Evolutionary conservation across 345 rosid genomes (phyloP), one percentile per base, ranked within the genome.

Genomic region (Angophora floribunda): DNA sequence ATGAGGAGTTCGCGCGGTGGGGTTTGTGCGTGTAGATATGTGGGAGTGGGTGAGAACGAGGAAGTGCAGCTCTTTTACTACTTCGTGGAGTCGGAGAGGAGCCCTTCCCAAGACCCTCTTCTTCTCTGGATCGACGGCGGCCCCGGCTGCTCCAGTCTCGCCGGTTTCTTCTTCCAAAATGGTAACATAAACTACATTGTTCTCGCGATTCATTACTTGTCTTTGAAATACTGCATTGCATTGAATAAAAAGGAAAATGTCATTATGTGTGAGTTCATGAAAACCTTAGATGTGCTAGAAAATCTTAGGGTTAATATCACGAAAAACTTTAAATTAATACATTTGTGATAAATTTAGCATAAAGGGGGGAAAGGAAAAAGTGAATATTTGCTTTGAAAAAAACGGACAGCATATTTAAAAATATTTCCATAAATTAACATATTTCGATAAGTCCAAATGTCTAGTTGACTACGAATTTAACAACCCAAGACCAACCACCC

Each of bases 111-210:
- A 28, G 90, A 89, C 85, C 90, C 89, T 36, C 86, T 87, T 2
- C 30, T 89, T 44, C 80, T 89, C 16, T 89, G 79, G 80, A 21
- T 89, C 51, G 78, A 59, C 28, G 90, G 90, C 13, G 90, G 90
- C 9, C 90, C 90, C 5, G 89, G 90, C 24, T 89, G 89, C 78
- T 89, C 90, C n/a, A 63, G 87, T 41, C 53, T 85, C 87, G 47
- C 26, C 52, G 89, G 65, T 9, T 59, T 88, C 85, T 88, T 88
- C 89, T 85, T 59, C 87, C 2, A 89, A 78, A 52, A 51, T 13
- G 88, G 88, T 86, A 13, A 36, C 9, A 24, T 10, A 8, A 57
- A 24, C 82, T 11, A 19, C 19, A 21, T 75, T 75, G 14, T 75
- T 36, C 49, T 17, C 11, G 82, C 82, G 19, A 9, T 41, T 36